These are phyloP conservation scores for Coprinellus aureogranulatus DNA, from an alignment of 768 basidiomycete genomes.

Conservation along the genomic window DNA sequence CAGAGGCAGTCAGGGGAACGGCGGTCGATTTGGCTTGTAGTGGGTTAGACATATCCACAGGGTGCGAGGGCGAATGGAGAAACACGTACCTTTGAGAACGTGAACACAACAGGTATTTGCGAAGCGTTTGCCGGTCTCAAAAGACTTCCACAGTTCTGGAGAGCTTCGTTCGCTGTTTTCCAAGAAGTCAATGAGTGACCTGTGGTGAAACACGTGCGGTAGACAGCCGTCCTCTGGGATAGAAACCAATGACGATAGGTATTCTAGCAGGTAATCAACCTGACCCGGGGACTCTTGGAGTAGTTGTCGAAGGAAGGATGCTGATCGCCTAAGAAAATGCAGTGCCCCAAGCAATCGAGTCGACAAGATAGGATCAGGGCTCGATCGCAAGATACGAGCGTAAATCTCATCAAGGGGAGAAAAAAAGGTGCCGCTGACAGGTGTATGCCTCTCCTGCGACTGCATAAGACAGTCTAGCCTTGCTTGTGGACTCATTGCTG, in stretches of 20 bases:
- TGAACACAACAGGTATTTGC: no score
- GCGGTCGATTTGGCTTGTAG: no score
- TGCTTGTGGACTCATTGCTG: slow-evolving; percentile 7
- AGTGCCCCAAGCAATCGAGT: background rate
- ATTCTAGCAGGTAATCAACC: background rate
- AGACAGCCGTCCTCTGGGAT: background rate
- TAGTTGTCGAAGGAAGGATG: background rate
- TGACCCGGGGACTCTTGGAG: background rate
- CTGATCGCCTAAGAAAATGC: background rate
- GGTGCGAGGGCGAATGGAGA: no score
- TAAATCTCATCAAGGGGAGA: background rate
- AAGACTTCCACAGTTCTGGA: no score
- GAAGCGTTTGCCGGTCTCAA: no score
- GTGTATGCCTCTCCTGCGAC: no score
- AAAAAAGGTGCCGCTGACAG: background rate
- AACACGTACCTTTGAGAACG: no score
- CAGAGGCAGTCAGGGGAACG: no score
- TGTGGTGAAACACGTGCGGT: background rate
- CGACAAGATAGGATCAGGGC: background rate
- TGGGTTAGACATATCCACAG: no score
- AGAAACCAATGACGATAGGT: background rate
- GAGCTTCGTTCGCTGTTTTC: background rate
- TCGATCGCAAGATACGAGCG: background rate
- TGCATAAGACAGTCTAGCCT: slow-evolving; percentile 4
- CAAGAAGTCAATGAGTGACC: background rate